phyloP scores from a whole-genome alignment of 805 yeast genomes.

The Scheffersomyces stipitis region DNA sequence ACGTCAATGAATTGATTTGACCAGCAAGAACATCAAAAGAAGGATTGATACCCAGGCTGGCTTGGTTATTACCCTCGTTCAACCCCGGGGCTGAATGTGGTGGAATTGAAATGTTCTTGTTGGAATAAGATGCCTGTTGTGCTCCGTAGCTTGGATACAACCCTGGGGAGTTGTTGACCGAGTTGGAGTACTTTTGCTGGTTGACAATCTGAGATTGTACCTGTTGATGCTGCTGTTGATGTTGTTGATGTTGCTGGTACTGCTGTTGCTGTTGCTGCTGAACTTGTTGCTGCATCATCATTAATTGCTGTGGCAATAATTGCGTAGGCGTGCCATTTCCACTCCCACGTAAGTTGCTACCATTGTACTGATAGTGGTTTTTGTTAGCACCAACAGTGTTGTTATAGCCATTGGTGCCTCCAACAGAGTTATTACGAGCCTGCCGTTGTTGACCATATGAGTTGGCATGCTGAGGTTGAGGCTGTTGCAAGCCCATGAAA shows the following conservation, averaged over 20 bases:
- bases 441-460: slow-evolving; percentile 6
- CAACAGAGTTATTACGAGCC: slow-evolving; percentile 9
- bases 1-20: slow-evolving; percentile 36
- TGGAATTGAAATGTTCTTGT: slow-evolving; percentile 11
- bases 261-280: slow-evolving; percentile 13
- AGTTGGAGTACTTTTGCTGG: slow-evolving; percentile 16
- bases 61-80: slow-evolving; percentile 6
- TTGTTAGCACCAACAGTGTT: slow-evolving; percentile 9
- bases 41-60: slow-evolving; percentile 7
- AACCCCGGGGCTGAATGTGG: slow-evolving; percentile 16
- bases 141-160: slow-evolving; percentile 17
- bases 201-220: not conserved
- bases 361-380: slow-evolving; percentile 14
- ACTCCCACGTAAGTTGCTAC: slow-evolving; percentile 12
- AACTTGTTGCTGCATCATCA: slow-evolving; percentile 18
- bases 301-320: slow-evolving; percentile 21
- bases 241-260: slow-evolving; percentile 14
- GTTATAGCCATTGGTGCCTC: slow-evolving; percentile 8
- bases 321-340: slow-evolving; percentile 15
- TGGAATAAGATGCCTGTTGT: slow-evolving; percentile 8
- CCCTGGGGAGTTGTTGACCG: slow-evolving; percentile 23
- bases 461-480: slow-evolving; percentile 28
- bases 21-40: slow-evolving; percentile 21
- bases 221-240: slow-evolving; percentile 12
- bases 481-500: slow-evolving; percentile 33